Evolutionary conservation across 768 basidiomycete genomes (phyloP).

Genomic region (Mycena alexandri): DNA sequence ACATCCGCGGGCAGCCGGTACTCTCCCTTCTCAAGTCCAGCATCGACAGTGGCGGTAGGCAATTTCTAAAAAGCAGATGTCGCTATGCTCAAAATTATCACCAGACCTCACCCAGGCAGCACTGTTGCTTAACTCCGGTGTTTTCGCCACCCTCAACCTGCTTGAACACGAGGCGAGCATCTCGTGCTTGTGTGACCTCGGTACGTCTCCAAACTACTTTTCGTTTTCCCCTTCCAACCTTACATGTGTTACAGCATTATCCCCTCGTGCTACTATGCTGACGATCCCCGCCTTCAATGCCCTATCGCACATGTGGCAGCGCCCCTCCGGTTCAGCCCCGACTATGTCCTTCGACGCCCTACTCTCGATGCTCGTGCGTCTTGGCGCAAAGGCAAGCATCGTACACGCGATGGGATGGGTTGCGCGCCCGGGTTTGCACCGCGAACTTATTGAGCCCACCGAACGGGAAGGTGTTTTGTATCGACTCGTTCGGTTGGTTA

Average conservation of each 20-base stretch:
- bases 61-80: not conserved
- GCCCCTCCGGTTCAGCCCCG: slow-evolving; percentile 33
- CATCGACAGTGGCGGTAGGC: slow-evolving; percentile 14
- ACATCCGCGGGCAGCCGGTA: slow-evolving; percentile 11
- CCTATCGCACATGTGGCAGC: slow-evolving; percentile 51
- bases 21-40: slow-evolving; percentile 24
- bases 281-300: slow-evolving; percentile 47
- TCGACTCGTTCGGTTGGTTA: slow-evolving; percentile 58
- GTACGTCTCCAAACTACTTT: slow-evolving; percentile 44
- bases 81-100: not conserved
- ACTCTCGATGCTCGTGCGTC: slow-evolving; percentile 51
- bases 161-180: slow-evolving; percentile 47
- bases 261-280: slow-evolving; percentile 35
- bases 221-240: slow-evolving; percentile 35
- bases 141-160: slow-evolving; percentile 50
- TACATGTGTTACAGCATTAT: slow-evolving; percentile 45
- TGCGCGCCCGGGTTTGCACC: slow-evolving; percentile 21
- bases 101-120: slow-evolving; percentile 57
- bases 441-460: slow-evolving; percentile 33
- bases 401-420: slow-evolving; percentile 52
- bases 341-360: slow-evolving; percentile 53
- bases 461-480: slow-evolving; percentile 50
- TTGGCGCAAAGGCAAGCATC: slow-evolving; percentile 58
- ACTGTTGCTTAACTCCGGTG: slow-evolving; percentile 57
- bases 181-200: slow-evolving; percentile 57